These are phyloP conservation scores for Fraxinus sp. DNA, from an alignment of 305 asterid genomes.

Conservation along the genomic window DNA sequence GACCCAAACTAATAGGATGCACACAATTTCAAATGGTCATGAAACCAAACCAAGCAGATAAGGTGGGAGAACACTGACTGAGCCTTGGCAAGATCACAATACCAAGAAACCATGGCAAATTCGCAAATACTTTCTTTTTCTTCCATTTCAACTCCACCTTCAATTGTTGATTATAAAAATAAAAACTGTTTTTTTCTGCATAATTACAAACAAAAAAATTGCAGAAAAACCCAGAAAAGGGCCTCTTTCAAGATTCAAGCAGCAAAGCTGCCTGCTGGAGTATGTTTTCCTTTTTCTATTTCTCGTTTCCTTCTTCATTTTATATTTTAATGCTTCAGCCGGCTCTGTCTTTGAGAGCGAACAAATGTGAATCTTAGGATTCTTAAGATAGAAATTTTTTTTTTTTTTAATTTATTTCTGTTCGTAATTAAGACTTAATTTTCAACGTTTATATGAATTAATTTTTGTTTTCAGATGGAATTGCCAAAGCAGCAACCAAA, in stretches of 20 bases:
- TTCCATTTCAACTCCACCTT: constrained; percentile 38
- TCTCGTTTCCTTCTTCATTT: not conserved
- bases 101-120: constrained; percentile 28
- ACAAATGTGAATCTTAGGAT: not conserved
- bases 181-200: constrained; percentile 4
- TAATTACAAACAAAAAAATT: constrained; percentile 1
- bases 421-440: not conserved
- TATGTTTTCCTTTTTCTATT: constrained; percentile 19
- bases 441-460: not conserved
- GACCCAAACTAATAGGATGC: constrained; percentile 25
- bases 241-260: constrained; percentile 56
- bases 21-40: not conserved
- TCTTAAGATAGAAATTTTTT: not conserved
- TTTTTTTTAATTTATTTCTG: not conserved
- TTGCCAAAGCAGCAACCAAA: constrained; percentile 68
- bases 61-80: constrained; percentile 4
- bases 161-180: not conserved
- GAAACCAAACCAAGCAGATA: not conserved
- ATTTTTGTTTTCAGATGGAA: constrained; percentile 44
- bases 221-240: constrained; percentile 23
- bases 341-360: not conserved
- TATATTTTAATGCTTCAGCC: not conserved
- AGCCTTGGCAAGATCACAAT: not conserved
- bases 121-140: constrained; percentile 45
- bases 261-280: constrained; percentile 83